Conservation (phyloP, 495 filamentous ascomycete species). For the Penicillium lagena region DNA sequence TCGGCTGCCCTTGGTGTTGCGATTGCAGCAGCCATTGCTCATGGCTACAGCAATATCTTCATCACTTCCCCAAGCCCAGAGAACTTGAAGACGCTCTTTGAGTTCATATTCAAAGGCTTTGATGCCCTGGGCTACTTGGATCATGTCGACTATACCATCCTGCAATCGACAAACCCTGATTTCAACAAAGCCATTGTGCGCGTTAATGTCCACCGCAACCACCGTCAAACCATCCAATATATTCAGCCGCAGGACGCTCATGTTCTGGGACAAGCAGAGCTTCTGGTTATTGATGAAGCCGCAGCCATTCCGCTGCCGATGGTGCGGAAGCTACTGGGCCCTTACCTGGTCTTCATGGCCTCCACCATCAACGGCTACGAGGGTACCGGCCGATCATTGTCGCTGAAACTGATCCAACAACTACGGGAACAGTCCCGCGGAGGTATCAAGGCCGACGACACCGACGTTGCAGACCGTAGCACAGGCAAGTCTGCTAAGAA, state of each 20-base stretch:
- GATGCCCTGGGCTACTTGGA: slow-evolving; percentile 90
- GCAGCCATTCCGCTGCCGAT: slow-evolving; percentile 92
- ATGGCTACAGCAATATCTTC: slow-evolving; percentile 99
- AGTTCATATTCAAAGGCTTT: slow-evolving; percentile 98
- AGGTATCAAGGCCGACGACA: slow-evolving; percentile 46
- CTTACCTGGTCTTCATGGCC: slow-evolving; percentile 99
- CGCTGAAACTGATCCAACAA: slow-evolving; percentile 95
- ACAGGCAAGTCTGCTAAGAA: slow-evolving; percentile 62
- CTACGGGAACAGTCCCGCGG: slow-evolving; percentile 85
- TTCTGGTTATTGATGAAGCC: slow-evolving; percentile 96
- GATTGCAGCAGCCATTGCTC: slow-evolving; percentile 86
- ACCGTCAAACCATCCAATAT: slow-evolving; percentile 98
- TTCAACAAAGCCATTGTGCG: slow-evolving; percentile 99
- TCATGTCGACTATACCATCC: slow-evolving; percentile 94
- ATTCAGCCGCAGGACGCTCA: slow-evolving; percentile 95
- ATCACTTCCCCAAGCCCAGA: slow-evolving; percentile 98
- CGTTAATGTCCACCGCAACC: slow-evolving; percentile 91
- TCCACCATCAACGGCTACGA: slow-evolving; percentile 99
- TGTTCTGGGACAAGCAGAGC: slow-evolving; percentile 88
- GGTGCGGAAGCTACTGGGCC: slow-evolving; percentile 90
- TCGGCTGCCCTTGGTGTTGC: slow-evolving; percentile 92
- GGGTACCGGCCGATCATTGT: slow-evolving; percentile 91
- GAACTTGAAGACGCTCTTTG: slow-evolving; percentile 96
- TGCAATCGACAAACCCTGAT: slow-evolving; percentile 96
- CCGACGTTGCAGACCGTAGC: slow-evolving; percentile 65